These are phyloP conservation scores for Odontarrhena argentea DNA, from an alignment of 345 rosid genomes.

Conservation along the genomic window DNA sequence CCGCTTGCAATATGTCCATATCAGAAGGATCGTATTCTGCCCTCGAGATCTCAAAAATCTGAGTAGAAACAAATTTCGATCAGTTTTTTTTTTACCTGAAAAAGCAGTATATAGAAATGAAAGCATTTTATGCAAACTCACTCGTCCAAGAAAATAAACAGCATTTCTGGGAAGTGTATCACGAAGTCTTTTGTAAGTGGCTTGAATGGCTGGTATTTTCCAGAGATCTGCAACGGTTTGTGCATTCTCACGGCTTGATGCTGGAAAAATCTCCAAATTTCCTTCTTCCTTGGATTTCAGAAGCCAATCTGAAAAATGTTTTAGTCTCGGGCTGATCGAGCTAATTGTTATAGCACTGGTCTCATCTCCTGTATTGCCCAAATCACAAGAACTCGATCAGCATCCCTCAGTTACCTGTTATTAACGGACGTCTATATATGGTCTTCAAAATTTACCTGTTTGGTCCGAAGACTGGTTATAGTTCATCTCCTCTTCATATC, in stretches of 20 bases:
- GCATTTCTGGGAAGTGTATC: conserved; percentile 71
- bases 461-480: conserved; percentile 43
- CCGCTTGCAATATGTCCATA: conserved; percentile 78
- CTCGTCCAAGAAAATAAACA: conserved; percentile 84
- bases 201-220: conserved; percentile 78
- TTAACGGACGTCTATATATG: conserved; percentile 10
- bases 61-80: conserved; percentile 24
- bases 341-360: conserved; percentile 44
- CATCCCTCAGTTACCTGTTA: not conserved
- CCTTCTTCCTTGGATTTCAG: conserved; percentile 64
- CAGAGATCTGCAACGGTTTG: conserved; percentile 67
- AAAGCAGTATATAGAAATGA: conserved; percentile 10
- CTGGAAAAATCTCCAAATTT: conserved; percentile 71
- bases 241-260: conserved; percentile 64
- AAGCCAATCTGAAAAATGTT: conserved; percentile 77
- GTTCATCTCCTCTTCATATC: conserved; percentile 60
- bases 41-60: conserved; percentile 82
- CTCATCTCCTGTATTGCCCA: conserved; percentile 45
- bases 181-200: conserved; percentile 69
- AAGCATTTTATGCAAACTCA: conserved; percentile 41
- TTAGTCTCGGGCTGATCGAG: conserved; percentile 55
- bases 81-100: conserved; percentile 18
- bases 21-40: conserved; percentile 75
- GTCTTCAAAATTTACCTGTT: conserved; percentile 46
- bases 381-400: conserved; percentile 28